phyloP scores from a whole-genome alignment of 257 asterid species.

The Solanum sejunctum region DNA sequence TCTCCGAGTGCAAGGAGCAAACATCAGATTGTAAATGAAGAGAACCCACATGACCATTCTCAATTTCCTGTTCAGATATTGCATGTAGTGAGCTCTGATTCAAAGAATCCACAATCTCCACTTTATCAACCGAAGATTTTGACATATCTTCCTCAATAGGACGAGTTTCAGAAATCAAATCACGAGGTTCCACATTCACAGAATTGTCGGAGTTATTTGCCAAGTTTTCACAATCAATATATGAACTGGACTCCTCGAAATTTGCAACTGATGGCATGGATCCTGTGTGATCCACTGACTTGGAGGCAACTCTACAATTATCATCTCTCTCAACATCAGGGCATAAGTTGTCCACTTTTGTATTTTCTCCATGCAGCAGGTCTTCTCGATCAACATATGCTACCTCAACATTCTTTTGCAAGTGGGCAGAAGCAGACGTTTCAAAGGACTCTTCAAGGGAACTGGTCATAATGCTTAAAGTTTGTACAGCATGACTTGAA shows the following conservation, averaged over 20 bases:
- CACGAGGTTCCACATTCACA: constrained; percentile 20
- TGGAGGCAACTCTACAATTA: constrained; percentile 19
- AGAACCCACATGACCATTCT: constrained; percentile 32
- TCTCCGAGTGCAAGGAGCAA: constrained; percentile 40
- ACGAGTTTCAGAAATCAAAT: constrained; percentile 17
- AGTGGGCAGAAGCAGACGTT: constrained; percentile 13
- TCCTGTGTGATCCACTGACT: constrained; percentile 19
- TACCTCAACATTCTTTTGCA: constrained; percentile 21
- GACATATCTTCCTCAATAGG: constrained; percentile 30
- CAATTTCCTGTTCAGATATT: constrained; percentile 44
- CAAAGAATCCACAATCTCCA: constrained; percentile 32
- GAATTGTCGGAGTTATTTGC: constrained; percentile 13
- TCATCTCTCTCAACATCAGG: constrained; percentile 32
- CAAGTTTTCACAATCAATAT: constrained; percentile 21
- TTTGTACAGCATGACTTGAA: constrained; percentile 43
- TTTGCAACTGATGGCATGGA: constrained; percentile 14
- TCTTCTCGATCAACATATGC: constrained; percentile 22
- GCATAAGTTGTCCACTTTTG: constrained; percentile 35
- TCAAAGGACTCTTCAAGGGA: constrained; percentile 40
- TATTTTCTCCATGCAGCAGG: constrained; percentile 28
- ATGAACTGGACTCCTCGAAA: constrained; percentile 32
- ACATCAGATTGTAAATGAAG: constrained; percentile 49
- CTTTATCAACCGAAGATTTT: constrained; percentile 16
- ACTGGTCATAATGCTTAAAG: constrained; percentile 34
- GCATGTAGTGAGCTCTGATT: constrained; percentile 35